phyloP scores from a whole-genome alignment of 2,329 filamentous ascomycete genomes.

The Xylariaceae sp. region DNA sequence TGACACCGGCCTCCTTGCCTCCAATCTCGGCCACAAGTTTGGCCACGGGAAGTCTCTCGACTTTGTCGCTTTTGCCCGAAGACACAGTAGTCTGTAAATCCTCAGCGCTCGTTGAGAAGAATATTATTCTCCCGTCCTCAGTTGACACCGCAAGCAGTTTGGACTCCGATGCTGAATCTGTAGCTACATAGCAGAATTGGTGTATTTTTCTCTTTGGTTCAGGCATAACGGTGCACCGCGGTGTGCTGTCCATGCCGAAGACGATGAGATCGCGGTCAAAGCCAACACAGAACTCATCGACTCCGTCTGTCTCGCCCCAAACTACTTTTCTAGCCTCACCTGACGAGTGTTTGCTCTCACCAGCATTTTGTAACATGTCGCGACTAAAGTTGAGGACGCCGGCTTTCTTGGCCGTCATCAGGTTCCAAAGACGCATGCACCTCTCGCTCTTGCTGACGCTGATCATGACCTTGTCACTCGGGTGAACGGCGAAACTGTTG shows the following conservation, averaged over 20 bases:
- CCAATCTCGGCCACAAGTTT: conserved; percentile 75
- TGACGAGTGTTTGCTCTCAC: conserved; percentile 71
- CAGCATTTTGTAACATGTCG: conserved; percentile 69
- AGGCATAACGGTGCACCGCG: conserved; percentile 70
- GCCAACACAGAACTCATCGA: conserved; percentile 79
- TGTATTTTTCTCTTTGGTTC: conserved; percentile 76
- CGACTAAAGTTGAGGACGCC: conserved; percentile 83
- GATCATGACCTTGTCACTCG: conserved; percentile 95
- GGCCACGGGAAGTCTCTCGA: conserved; percentile 50
- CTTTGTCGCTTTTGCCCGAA: conserved; percentile 40
- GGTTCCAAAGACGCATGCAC: conserved; percentile 91
- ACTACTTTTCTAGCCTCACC: conserved; percentile 81
- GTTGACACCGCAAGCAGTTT: conserved; percentile 73
- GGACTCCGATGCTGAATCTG: conserved; percentile 48
- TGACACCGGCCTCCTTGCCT: conserved; percentile 65
- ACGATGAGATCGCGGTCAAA: conserved; percentile 85
- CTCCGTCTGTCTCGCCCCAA: conserved; percentile 71
- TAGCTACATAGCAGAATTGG: conserved; percentile 68
- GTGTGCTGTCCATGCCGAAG: conserved; percentile 84
- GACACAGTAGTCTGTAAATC: conserved; percentile 41
- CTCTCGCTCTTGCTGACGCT: conserved; percentile 86
- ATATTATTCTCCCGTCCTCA: conserved; percentile 82
- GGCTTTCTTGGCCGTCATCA: conserved; percentile 94
- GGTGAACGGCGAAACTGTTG: conserved; percentile 93
- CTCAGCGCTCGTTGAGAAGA: conserved; percentile 67